Percentiles rank a stretch among this genome's conserved stretches.
Conservation (phyloP, 257 asterid species). For the Solanum corneliomulleri region DNA sequence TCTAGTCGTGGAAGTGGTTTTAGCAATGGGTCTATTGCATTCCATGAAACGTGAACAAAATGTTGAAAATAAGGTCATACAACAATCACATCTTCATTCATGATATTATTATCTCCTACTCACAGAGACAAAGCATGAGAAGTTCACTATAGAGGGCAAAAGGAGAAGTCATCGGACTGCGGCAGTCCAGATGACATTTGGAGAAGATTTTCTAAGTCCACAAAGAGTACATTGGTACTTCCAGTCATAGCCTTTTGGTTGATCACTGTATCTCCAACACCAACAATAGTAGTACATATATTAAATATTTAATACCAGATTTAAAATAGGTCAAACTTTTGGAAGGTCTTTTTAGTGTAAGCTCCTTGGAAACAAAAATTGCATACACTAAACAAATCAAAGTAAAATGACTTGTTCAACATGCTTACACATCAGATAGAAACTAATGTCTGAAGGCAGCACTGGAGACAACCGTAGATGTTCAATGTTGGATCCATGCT, state of each 20-base stretch:
- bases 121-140: not conserved
- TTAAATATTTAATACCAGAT: not conserved
- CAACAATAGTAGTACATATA: not conserved
- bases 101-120: not conserved
- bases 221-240: not conserved
- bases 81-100: not conserved
- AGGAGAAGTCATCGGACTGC: not conserved
- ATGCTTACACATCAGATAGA: not conserved
- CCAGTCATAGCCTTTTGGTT: not conserved
- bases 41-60: not conserved
- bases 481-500: not conserved
- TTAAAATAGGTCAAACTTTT: not conserved
- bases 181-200: not conserved
- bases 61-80: not conserved
- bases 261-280: not conserved
- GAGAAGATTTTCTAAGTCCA: not conserved
- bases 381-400: not conserved
- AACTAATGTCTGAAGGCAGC: not conserved
- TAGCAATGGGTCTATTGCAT: not conserved
- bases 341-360: not conserved
- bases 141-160: not conserved
- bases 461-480: not conserved
- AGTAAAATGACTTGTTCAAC: not conserved
- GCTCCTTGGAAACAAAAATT: not conserved
- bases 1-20: not conserved